These are phyloP conservation scores for Chrysoporthe austroafricana DNA, from an alignment of 2,329 filamentous ascomycete genomes.

Conservation along the genomic window DNA sequence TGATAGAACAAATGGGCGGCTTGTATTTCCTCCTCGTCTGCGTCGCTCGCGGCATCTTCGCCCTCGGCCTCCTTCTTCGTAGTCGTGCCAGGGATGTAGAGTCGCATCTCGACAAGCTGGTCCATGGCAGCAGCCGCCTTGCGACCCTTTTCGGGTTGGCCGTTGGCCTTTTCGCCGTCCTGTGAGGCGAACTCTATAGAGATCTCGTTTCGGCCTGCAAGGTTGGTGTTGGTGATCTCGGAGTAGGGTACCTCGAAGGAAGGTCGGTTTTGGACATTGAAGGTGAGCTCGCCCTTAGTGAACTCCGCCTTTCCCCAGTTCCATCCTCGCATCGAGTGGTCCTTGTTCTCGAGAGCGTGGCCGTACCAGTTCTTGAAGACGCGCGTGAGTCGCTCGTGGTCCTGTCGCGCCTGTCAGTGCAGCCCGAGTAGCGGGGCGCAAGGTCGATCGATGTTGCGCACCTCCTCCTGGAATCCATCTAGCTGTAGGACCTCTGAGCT, in stretches of 20 bases:
- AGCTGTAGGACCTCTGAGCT: conserved; percentile 87
- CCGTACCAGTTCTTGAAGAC: conserved; percentile 99
- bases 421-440: background rate
- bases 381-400: conserved; percentile 87
- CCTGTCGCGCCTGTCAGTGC: conserved; percentile 50
- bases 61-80: conserved; percentile 76
- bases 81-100: conserved; percentile 93
- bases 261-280: conserved; percentile 95
- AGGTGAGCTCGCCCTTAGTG: conserved; percentile 89
- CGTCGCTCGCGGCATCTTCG: conserved; percentile 71
- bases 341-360: conserved; percentile 86
- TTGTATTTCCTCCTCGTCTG: conserved; percentile 83
- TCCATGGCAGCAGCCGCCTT: conserved; percentile 89
- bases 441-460: conserved; percentile 26
- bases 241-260: conserved; percentile 97
- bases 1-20: conserved; percentile 98
- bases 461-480: conserved; percentile 91
- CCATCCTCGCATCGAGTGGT: conserved; percentile 95
- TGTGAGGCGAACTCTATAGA: conserved; percentile 90
- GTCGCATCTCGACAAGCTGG: conserved; percentile 97
- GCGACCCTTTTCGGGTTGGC: conserved; percentile 78
- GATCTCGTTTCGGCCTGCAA: conserved; percentile 97
- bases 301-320: conserved; percentile 99
- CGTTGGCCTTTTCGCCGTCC: conserved; percentile 73
- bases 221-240: conserved; percentile 96